A percentile compares a stretch with the other conserved stretches of the same genome.
Evolutionary conservation across 2,329 filamentous ascomycete genomes (phyloP).

Genomic region (Domatiomyces catenatus): DNA sequence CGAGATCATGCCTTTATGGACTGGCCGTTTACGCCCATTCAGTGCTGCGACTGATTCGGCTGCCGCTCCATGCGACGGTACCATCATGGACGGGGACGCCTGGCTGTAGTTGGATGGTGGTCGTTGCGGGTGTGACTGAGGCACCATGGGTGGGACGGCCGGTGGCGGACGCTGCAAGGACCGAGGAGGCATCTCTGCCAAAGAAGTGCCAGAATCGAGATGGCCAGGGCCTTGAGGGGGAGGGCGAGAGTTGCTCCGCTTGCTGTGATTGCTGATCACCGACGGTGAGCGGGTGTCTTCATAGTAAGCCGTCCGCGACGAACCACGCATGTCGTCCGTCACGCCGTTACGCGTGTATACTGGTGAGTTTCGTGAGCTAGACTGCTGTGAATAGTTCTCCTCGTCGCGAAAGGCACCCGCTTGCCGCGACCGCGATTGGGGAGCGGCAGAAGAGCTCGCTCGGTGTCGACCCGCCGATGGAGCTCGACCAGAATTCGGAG

Average conservation of each 20-base stretch:
- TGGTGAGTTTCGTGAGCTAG: not conserved
- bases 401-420: slow-evolving; percentile 37
- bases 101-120: not conserved
- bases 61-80: slow-evolving; percentile 27
- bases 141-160: slow-evolving; percentile 5
- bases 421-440: slow-evolving; percentile 21
- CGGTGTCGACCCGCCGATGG: slow-evolving; percentile 28
- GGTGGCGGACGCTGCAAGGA: slow-evolving; percentile 4
- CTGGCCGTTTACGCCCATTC: slow-evolving; percentile 44
- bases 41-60: slow-evolving; percentile 26
- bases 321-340: not conserved
- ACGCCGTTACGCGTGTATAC: not conserved
- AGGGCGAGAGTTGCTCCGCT: slow-evolving; percentile 2
- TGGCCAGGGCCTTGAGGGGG: slow-evolving; percentile 2
- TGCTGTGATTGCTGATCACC: slow-evolving; percentile 4
- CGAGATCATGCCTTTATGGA: slow-evolving; percentile 47
- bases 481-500: slow-evolving; percentile 10
- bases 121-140: not conserved
- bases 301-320: not conserved
- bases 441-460: slow-evolving; percentile 39
- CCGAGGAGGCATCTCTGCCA: slow-evolving; percentile 7
- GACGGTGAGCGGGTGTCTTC: not conserved
- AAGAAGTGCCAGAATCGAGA: slow-evolving; percentile 16
- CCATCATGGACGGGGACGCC: slow-evolving; percentile 9
- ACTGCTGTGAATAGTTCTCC: slow-evolving; percentile 6